Conservation (phyloP, 495 filamentous ascomycete genomes). For the Hypoxylon perforatum region DNA sequence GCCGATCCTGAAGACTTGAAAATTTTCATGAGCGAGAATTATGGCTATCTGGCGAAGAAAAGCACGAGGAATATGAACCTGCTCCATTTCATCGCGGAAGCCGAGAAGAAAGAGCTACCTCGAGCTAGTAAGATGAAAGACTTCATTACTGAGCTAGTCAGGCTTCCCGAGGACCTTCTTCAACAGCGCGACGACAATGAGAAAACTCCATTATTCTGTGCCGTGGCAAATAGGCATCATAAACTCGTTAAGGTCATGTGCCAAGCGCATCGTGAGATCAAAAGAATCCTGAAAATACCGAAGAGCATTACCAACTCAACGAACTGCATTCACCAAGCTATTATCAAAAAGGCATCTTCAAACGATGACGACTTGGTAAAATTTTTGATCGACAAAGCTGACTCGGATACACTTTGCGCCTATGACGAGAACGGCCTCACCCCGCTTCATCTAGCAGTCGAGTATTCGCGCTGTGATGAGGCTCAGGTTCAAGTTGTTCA, state of each 20-base stretch:
- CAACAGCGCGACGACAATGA: conserved; percentile 29
- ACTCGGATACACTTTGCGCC: conserved; percentile 32
- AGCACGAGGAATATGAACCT: conserved; percentile 16
- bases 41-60: conserved; percentile 1
- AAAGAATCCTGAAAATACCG: conserved; percentile 38
- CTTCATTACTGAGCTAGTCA: conserved; percentile 37
- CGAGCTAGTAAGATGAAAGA: conserved; percentile 20
- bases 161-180: conserved; percentile 28
- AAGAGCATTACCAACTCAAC: conserved; percentile 18
- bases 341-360: conserved; percentile 27
- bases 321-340: conserved; percentile 44
- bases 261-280: conserved; percentile 39
- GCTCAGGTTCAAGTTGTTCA: conserved; percentile 37
- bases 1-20: too few relatives aligned
- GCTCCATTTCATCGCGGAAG: conserved; percentile 24
- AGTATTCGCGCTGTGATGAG: conserved; percentile 37
- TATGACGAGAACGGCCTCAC: conserved; percentile 42
- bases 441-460: conserved; percentile 45
- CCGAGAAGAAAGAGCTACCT: conserved; percentile 18
- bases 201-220: conserved; percentile 40
- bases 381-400: conserved; percentile 34
- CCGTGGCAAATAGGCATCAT: conserved; percentile 37
- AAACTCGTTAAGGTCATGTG: conserved; percentile 45
- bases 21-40: conserved; percentile 18
- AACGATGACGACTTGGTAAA: conserved; percentile 16